These are phyloP conservation scores for Penicillium sp. DNA, from an alignment of 2,329 filamentous ascomycete genomes.

Conservation along the genomic window DNA sequence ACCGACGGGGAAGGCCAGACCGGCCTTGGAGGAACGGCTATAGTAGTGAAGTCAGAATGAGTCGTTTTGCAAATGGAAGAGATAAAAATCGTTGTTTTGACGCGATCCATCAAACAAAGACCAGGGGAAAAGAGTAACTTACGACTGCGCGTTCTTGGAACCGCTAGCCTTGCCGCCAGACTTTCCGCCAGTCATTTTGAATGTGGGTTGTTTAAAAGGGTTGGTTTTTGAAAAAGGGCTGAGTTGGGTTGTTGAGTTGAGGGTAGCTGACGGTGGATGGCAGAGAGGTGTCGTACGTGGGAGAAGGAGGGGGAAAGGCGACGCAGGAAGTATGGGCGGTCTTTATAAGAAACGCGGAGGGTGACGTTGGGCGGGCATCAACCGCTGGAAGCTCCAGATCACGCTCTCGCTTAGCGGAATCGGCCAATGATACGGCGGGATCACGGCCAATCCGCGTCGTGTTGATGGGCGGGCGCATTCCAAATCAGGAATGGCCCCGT, in stretches of 20 bases:
- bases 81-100: background rate
- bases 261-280: constrained; percentile 11
- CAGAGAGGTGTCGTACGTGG: constrained; percentile 27
- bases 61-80: background rate
- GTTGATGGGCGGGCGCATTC: constrained; percentile 13
- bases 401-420: constrained; percentile 46
- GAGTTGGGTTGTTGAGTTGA: constrained; percentile 14
- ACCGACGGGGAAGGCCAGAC: constrained; percentile 97
- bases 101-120: constrained; percentile 16
- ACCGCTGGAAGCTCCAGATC: constrained; percentile 45
- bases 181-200: constrained; percentile 99
- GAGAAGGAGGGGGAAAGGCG: constrained; percentile 31
- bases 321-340: constrained; percentile 32
- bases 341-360: constrained; percentile 47
- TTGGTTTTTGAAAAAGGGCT: constrained; percentile 26
- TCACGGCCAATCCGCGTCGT: constrained; percentile 1
- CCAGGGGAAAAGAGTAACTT: constrained; percentile 52
- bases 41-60: constrained; percentile 38
- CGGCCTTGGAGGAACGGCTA: constrained; percentile 98
- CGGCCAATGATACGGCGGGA: constrained; percentile 41
- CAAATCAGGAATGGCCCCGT: constrained; percentile 32
- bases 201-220: constrained; percentile 31
- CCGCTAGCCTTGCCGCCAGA: constrained; percentile 99
- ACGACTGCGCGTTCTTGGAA: constrained; percentile 99
- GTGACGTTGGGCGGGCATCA: constrained; percentile 45